Evolutionary conservation across 192 early-diverging fungal genomes (phyloP).

Genomic region (Lunasporangiospora selenospora): DNA sequence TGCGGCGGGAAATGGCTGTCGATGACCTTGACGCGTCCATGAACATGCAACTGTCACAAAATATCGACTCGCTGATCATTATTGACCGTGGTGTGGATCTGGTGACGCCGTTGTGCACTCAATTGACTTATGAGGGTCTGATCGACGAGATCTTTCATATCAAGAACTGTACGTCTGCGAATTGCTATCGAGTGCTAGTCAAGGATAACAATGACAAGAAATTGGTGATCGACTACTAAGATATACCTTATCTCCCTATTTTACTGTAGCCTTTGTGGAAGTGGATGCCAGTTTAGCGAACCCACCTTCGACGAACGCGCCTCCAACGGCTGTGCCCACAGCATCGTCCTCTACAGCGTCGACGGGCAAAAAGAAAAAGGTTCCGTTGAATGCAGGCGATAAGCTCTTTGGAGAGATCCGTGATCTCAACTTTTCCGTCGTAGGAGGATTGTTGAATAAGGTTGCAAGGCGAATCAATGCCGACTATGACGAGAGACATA

Average conservation of each 20-base stretch:
- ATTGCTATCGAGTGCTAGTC: no score
- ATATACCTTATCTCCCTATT: neutral
- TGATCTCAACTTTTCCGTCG: slow-evolving; percentile 91
- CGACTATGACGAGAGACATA: slow-evolving; percentile 89
- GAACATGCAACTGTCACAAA: slow-evolving; percentile 64
- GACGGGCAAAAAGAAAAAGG: slow-evolving; percentile 70
- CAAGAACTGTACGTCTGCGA: slow-evolving; percentile 60
- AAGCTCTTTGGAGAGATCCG: slow-evolving; percentile 81
- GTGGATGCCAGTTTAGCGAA: slow-evolving; percentile 71
- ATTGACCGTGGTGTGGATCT: slow-evolving; percentile 92
- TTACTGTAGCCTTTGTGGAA: slow-evolving; percentile 82
- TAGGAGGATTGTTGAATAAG: slow-evolving; percentile 82
- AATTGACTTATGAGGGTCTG: slow-evolving; percentile 96
- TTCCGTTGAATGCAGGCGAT: slow-evolving; percentile 83
- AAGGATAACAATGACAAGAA: neutral
- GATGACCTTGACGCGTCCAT: slow-evolving; percentile 55
- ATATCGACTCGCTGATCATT: slow-evolving; percentile 85
- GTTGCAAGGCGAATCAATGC: slow-evolving; percentile 86
- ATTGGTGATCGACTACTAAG: slow-evolving; percentile 14
- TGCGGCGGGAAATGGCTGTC: slow-evolving; percentile 80
- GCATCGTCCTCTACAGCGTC: slow-evolving; percentile 28
- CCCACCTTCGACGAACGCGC: slow-evolving; percentile 34
- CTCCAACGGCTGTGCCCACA: slow-evolving; percentile 23
- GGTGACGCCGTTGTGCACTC: slow-evolving; percentile 91
- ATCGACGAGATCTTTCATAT: slow-evolving; percentile 95